Evolutionary conservation across 2,329 filamentous ascomycete species (phyloP), one percentile per base, ranked within the genome.

Genomic region (Fusarium pseudonygamai): DNA sequence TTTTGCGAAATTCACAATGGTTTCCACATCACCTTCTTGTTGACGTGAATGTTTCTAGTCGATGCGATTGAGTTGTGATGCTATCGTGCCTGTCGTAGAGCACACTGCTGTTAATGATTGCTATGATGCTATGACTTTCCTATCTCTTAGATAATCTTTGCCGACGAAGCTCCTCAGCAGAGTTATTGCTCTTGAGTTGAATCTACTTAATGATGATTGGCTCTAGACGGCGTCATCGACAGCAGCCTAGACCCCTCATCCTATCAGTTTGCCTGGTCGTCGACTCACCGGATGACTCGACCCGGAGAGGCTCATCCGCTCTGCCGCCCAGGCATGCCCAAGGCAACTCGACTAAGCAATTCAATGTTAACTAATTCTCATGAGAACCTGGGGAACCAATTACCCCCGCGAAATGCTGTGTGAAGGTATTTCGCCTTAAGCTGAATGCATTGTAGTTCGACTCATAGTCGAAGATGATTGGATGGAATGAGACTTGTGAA

Each of bases 1-100:
- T n/a, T n/a, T n/a, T n/a, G n/a, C n/a, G n/a, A n/a, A n/a, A 88
- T 87, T 87, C 84, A 78, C 75, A 87, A 86, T 84, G 84, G 84
- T 87, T 87, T 89, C 86, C 86, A 87, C 80, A 78, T 75, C 62
- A 70, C 69, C 66, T 69, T 68, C 43, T 59, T 64, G 30, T 62
- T 70, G 66, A 56, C 65, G 69, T 73, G 60, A 56, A 55, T 65
- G 66, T 45, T 69, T 64, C 34, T 61, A 62, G 64, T 70, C 63
- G 61, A 65, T 65, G 59, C 57, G 69, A 56, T 50, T 72, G 63
- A 57, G 56, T 72, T 64, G 60, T 74, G 69, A 61, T 75, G 45
- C 60, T 69, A 52, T 73, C 56, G 69, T 75, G 69, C 70, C 61
- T 74, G 72, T 58, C 64, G 49, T 70, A 69, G 57, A 67, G 40